Base-by-base conservation (phyloP, 2,329 filamentous ascomycete species). In the Madurella mycetomatis region DNA sequence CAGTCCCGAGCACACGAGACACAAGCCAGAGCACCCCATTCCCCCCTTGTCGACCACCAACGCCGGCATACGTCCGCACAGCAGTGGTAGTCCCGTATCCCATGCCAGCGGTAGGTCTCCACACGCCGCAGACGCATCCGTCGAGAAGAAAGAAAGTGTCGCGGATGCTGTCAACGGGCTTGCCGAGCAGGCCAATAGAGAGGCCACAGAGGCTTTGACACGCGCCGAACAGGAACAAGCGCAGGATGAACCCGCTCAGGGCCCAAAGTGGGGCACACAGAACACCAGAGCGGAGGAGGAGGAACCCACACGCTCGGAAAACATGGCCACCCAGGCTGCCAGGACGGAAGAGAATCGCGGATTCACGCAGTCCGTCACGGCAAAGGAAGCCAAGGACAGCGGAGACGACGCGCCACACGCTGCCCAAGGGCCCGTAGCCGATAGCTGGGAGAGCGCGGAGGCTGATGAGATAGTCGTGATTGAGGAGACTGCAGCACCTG, bases 361-460 rank as follows among this genome's bases (percentile, higher is more conserved):
- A 45, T 73, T 76, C 37, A 72, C 84, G n/a, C 81, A 86, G 56
- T 72, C 78, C 40, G 68, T 69, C 18, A 68, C 80, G 30, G 80
- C 80, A 12, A 76, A 81, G 57, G 74, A 75, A 30, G 72, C 74
- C 44, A 71, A 69, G 30, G 71, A 76, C 19, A 73, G 74, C 55
- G 76, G 83, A 47, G 82, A 85, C 46, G 78, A 82, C 56, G 76
- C 78, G 39, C 78, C 81, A 47, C 77, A 82, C 53, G 75, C 77
- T 45, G 76, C 80, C 48, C 77, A 82, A 57, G 80, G 81, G 18
- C 76, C 80, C 18, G 78, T 91, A 45, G 88, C 84, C n/a, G 91
- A 95, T 60, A 92, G 86, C 72, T 95, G 91, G 91, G 91, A 96
- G 75, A 95, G 86, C 60, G 89, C 87, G 4, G 90, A 92, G 64